Evolutionary conservation across 106 monocot genomes (phyloP).

Genomic region (Allium cepa): DNA sequence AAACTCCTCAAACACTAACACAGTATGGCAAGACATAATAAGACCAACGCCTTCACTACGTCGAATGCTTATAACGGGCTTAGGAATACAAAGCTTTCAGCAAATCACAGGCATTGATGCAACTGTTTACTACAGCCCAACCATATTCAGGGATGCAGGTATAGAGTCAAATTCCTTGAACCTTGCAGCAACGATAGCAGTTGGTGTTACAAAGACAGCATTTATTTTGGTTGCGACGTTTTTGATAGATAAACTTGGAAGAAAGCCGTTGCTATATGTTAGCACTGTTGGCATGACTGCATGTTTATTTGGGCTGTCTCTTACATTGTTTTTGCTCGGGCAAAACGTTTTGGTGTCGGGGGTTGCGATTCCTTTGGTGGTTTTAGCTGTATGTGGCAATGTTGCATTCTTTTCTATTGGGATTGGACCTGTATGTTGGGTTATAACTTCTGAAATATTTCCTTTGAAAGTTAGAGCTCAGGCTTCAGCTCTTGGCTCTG

Average conservation of each 20-base stretch:
- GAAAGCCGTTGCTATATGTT: slow-evolving; percentile 80
- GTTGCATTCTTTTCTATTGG: slow-evolving; percentile 90
- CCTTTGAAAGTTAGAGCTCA: slow-evolving; percentile 84
- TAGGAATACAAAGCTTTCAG: slow-evolving; percentile 94
- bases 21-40: slow-evolving; percentile 64
- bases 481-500: slow-evolving; percentile 73
- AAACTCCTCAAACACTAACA: slow-evolving; percentile 19
- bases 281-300: slow-evolving; percentile 91
- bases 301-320: slow-evolving; percentile 47
- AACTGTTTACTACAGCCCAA: slow-evolving; percentile 91
- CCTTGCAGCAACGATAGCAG: slow-evolving; percentile 92
- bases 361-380: slow-evolving; percentile 37
- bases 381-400: slow-evolving; percentile 74
- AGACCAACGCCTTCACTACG: slow-evolving; percentile 59
- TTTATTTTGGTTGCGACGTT: slow-evolving; percentile 89
- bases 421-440: slow-evolving; percentile 88
- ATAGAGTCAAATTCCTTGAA: slow-evolving; percentile 42
- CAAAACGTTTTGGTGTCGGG: slow-evolving; percentile 30
- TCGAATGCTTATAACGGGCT: slow-evolving; percentile 75
- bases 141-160: slow-evolving; percentile 84
- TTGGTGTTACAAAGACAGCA: slow-evolving; percentile 78
- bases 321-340: slow-evolving; percentile 36
- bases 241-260: slow-evolving; percentile 76
- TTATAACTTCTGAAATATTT: slow-evolving; percentile 77
- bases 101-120: slow-evolving; percentile 95